Base-by-base conservation (phyloP, 169 alveolate species). In the Cryptosporidium canis region DNA sequence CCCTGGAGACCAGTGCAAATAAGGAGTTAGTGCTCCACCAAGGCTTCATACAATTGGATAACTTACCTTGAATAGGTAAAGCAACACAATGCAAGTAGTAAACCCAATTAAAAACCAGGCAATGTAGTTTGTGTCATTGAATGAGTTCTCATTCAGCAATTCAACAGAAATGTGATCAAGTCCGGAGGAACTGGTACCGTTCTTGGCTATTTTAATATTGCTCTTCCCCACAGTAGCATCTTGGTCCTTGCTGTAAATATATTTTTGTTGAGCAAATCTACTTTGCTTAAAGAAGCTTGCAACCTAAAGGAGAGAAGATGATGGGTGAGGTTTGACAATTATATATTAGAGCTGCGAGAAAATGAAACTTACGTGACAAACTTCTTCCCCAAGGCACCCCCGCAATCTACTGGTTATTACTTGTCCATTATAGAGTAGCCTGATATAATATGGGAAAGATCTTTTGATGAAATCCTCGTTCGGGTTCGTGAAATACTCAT, bases 351-450 rank as follows among this genome's bases (percentile, higher is more conserved):
- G 48, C 12, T 3, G 0, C 29, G 14, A 12, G n/a, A 55, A 27
- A 35, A 9, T 27, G 18, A 56, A 77, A 77, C 87, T 77, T 77
- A 77, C 87, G 31, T 55, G 87, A 63, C 87, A 77, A 24, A 77
- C 14, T 77, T 77, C 87, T 14, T 58, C 14, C 11, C 35, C 16
- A 11, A 9, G 11, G 33, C 87, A 77, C 8, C 39, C 63, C 0
- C 61, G 16, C 9, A 77, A 29, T 58, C 55, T 77, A 21, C 14
- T n/a, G 8, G 87, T 77, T 21, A 77, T 63, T 24, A 77, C 77
- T 24, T 39, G 29, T 58, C 87, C 87, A 77, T 77, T 77, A 45
- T 77, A 77, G 14, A 77, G 21, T 11, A 77, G 21, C 44, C 87
- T 77, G 2, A 55, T 16, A 58, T 1, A 77, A 58, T 77, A 77